These are phyloP conservation scores for Neovahlkampfia damariscottae DNA, from an alignment of 78 protist genomes.

Conservation along the genomic window DNA sequence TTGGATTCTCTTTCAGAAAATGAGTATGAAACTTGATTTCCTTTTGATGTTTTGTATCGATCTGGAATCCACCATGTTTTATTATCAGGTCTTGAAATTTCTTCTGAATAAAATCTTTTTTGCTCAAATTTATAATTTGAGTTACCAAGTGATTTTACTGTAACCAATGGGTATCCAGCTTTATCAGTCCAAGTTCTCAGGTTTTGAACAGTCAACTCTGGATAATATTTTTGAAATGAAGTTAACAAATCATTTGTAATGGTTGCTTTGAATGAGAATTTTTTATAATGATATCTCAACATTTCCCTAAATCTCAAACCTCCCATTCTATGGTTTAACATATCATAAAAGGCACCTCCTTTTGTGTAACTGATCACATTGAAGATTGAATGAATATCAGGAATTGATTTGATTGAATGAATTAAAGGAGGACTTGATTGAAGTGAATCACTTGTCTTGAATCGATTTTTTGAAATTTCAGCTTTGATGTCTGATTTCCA, in stretches of 20 bases:
- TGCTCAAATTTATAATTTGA: background rate
- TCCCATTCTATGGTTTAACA: constrained; percentile 31
- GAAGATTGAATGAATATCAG: constrained; percentile 70
- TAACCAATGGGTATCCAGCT: constrained; percentile 73
- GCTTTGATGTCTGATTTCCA: constrained; percentile 48
- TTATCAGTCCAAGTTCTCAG: constrained; percentile 59
- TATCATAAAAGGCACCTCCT: constrained; percentile 52
- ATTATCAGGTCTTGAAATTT: background rate
- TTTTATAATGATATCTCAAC: constrained; percentile 10
- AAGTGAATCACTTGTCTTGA: constrained; percentile 58
- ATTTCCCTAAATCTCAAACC: constrained; percentile 9
- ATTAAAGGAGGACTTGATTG: constrained; percentile 71
- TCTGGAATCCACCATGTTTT: background rate
- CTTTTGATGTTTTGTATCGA: background rate
- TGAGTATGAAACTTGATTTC: too few species aligned
- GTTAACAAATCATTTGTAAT: constrained; percentile 65
- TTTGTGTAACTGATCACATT: constrained; percentile 68
- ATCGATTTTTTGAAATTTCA: constrained; percentile 27
- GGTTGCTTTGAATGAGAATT: background rate
- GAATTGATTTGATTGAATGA: constrained; percentile 43
- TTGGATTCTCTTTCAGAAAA: too few species aligned
- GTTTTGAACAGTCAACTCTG: constrained; percentile 25
- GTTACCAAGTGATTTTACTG: constrained; percentile 10
- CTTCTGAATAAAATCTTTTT: background rate
- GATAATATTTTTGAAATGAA: constrained; percentile 33